Evolutionary conservation across 208 protist genomes (phyloP), one percentile per base, ranked within the genome.

Genomic region (Acanthamoeba royreba): DNA sequence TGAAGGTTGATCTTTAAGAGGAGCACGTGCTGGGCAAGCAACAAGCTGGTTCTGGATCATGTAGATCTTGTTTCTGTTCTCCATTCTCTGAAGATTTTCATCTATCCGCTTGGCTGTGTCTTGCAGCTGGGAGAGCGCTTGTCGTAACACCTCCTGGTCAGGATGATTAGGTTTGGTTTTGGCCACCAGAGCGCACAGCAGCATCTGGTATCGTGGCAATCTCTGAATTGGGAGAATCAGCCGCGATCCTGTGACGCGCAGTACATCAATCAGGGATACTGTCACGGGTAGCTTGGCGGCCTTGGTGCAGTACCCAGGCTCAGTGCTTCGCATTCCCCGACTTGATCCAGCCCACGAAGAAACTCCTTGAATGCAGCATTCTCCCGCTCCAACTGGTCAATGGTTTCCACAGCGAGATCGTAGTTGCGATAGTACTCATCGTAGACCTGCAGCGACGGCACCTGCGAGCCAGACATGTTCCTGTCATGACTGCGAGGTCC

Each of bases 341-440:
- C 61, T 17, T 63, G 55, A 28, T 72, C 61, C 11, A 72, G 61
- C 25, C 8, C 40, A 17, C 38, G 43, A 9, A 90, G 52, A 49
- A 90, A 90, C 40, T 90, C 33, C 40, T 58, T 40, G 53, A 90
- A 90, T 4, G 28, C 46, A 5, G 43, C 49, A 22, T 66, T 25
- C 47, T 90, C 22, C n/a, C 52, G 83, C 40, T 90, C 83, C 49
- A 90, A 35, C 83, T n/a, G 33, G 43, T 90, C 83, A 7, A 90
- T 22, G 0, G 83, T 90, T 22, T 58, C 46, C 22, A 90, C 83
- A 13, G 83, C 46, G 9, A 22, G 31, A 42, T 90, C 83, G 83
- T 90, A 90, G 40, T 66, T 90, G 35, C 40, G 4, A 49, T 90
- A 90, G 53, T 90, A 90, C 31, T 66, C 35, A 35, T 90, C 83